Evolutionary conservation across 2,329 filamentous ascomycete genomes (phyloP), one percentile per base, ranked within the genome.

Genomic region (Alternaria triticimaculans): DNA sequence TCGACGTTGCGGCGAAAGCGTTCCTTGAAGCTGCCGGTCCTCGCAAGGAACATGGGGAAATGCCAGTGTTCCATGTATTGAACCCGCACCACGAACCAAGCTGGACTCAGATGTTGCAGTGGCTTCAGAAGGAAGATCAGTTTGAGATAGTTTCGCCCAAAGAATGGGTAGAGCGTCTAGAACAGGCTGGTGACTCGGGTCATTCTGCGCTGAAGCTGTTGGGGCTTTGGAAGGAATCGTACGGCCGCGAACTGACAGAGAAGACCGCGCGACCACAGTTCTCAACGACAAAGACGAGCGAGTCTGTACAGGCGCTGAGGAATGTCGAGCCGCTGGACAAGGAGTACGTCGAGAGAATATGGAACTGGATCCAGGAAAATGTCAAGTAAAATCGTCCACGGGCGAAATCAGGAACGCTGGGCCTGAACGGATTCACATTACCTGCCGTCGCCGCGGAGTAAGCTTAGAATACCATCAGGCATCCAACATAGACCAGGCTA

Each of bases 181-280:
- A 83, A 60, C 55, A 62, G 4, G 65, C 74, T 18, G 66, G 75
- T 20, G 66, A 70, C 18, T 69, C 62, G 14, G 73, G 80, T 26
- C 81, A 87, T 72, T 82, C 83, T 67, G 82, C 79, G 56, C 72
- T 82, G 70, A 83, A 82, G 56, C 74, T 88, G 48, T 67, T 87
- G 28, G 82, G 82, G 6, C 73, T 85, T 33, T 88, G 86, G 86
- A 83, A 82, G 67, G 75, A 78, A 55, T 78, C 76, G 5, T 85
- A 84, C 70, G 71, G 72, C 6, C 55, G 62, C 49, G 60, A 59
- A 12, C n/a, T 25, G 4, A 60, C 57, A 30, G 60, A 44, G 5
- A 12, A 44, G 12, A 63, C 57, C 6, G 41, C 55, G 8, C 60
- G 60, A 23, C 63, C 67, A 14, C 62, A 59, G 4, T 84, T 84